These are phyloP conservation scores for Clarireedia hainanense DNA, from an alignment of 2,329 filamentous ascomycete species.

Conservation along the genomic window DNA sequence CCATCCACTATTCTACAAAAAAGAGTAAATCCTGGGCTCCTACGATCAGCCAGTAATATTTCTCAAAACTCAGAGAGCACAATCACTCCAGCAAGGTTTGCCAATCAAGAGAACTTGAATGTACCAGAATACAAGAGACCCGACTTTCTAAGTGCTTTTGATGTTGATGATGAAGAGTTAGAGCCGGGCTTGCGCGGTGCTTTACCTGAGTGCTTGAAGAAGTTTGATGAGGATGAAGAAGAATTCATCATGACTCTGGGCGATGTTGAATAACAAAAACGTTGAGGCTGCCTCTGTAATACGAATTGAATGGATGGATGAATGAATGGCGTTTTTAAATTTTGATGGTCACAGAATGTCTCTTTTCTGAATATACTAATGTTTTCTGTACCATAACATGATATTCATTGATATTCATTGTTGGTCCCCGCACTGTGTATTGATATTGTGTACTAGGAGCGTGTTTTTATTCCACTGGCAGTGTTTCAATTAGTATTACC, in stretches of 20 bases:
- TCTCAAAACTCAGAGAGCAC: conserved; percentile 36
- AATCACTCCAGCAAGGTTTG: conserved; percentile 41
- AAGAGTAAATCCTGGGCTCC: conserved; percentile 9
- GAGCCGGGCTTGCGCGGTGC: conserved; percentile 22
- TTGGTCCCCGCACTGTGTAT: no score
- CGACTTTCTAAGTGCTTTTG: conserved; percentile 51
- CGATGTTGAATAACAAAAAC: not conserved
- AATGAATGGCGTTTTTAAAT: no score
- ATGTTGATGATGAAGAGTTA: conserved; percentile 39
- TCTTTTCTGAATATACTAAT: no score
- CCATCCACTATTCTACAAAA: conserved; percentile 4
- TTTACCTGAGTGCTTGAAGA: conserved; percentile 28
- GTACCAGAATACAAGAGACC: conserved; percentile 36
- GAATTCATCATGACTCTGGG: conserved; percentile 47
- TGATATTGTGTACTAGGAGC: no score
- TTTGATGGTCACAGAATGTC: no score
- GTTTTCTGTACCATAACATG: no score
- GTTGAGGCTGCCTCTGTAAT: not conserved
- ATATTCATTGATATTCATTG: no score
- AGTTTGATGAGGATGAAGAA: conserved; percentile 36
- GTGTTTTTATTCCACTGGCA: no score
- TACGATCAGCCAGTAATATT: conserved; percentile 27
- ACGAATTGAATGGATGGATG: not conserved
- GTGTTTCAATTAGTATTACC: no score
- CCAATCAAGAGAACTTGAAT: conserved; percentile 25